Conservation (phyloP, 345 rosid species). For the Camelina sativa region DNA sequence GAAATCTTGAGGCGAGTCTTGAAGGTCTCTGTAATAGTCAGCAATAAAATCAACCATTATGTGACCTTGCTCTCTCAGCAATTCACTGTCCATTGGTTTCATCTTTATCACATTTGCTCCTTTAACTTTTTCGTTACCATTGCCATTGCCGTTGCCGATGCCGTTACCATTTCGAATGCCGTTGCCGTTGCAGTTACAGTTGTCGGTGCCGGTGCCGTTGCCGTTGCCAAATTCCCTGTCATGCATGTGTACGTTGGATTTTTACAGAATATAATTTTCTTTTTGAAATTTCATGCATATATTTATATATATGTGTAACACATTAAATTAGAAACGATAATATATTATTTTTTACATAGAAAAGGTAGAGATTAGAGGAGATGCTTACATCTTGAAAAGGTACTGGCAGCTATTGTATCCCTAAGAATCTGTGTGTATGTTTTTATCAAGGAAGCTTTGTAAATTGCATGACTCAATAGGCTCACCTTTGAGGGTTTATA, state of each 20-base stretch:
- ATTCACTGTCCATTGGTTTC: constrained; percentile 41
- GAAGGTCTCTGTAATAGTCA: constrained; percentile 42
- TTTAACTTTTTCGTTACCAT: constrained; percentile 10
- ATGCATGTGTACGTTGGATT: not conserved
- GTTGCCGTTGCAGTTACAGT: not conserved
- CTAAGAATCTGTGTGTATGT: constrained; percentile 4
- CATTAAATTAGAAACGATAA: not conserved
- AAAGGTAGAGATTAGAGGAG: constrained; percentile 15
- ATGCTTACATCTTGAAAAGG: constrained; percentile 25
- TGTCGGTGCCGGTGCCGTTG: not conserved
- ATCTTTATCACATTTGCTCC: constrained; percentile 27
- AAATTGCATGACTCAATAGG: not conserved
- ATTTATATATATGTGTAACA: too few species aligned
- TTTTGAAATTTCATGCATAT: not conserved
- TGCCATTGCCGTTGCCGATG: not conserved
- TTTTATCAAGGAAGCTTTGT: constrained; percentile 25
- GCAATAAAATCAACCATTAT: constrained; percentile 46
- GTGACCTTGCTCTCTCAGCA: constrained; percentile 43
- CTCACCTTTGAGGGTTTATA: constrained; percentile 18
- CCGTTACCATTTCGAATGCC: not conserved
- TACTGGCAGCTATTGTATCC: not conserved
- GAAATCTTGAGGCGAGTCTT: constrained; percentile 32
- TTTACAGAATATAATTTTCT: not conserved
- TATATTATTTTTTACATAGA: not conserved
- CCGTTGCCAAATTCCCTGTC: constrained; percentile 13